A percentile compares a stretch with the other conserved stretches of the same genome.
phyloP scores from a whole-genome alignment of 192 early-diverging fungal genomes.

The Coemansia interrupta region DNA sequence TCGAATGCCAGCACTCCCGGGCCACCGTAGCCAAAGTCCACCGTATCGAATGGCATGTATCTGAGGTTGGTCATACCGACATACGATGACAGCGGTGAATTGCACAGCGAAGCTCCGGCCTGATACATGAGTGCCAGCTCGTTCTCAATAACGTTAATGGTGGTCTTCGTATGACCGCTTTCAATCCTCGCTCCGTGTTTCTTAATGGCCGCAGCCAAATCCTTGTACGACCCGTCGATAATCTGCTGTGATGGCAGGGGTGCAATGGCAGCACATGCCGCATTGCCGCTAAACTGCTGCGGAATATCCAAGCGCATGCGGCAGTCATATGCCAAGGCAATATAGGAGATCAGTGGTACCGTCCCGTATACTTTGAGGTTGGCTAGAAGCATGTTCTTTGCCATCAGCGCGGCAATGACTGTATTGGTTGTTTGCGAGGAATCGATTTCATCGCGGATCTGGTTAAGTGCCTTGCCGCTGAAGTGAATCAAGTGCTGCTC shows the following conservation, averaged over 20 bases:
- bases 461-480: conserved; percentile 15
- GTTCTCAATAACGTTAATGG: conserved; percentile 28
- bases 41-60: conserved; percentile 30
- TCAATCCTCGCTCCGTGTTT: conserved; percentile 16
- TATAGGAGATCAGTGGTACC: conserved; percentile 17
- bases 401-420: conserved; percentile 16
- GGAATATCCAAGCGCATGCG: conserved; percentile 27
- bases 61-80: conserved; percentile 31
- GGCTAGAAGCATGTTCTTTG: conserved; percentile 25
- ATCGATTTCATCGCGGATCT: conserved; percentile 32
- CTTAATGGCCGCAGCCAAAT: conserved; percentile 25
- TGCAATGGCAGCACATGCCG: conserved; percentile 22
- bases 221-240: conserved; percentile 18
- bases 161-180: conserved; percentile 31
- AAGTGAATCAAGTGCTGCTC: conserved; percentile 47
- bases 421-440: conserved; percentile 16
- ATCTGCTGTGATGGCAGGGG: conserved; percentile 13
- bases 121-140: conserved; percentile 28
- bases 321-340: conserved; percentile 31
- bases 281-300: conserved; percentile 27
- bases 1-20: conserved; percentile 29
- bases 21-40: conserved; percentile 45
- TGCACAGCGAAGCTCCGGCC: conserved; percentile 19
- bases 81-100: conserved; percentile 28
- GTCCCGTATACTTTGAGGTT: conserved; percentile 17